A percentile compares a stretch with the other conserved stretches of the same genome.
Conservation (phyloP, 805 yeast genomes). For the Nakazawaea sp. region DNA sequence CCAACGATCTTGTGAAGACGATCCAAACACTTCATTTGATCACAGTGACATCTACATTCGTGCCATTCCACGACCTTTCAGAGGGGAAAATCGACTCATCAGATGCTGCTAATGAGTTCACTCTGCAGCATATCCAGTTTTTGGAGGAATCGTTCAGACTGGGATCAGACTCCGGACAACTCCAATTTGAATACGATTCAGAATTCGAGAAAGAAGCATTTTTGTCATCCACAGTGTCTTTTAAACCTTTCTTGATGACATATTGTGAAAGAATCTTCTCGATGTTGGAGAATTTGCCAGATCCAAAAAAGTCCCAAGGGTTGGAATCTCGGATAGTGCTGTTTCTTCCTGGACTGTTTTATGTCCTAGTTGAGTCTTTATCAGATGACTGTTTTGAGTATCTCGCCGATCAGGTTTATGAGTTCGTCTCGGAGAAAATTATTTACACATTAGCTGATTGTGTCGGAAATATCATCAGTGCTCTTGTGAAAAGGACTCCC, state of each 20-base stretch:
- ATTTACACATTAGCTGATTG: conserved; percentile 57
- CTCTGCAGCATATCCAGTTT: conserved; percentile 54
- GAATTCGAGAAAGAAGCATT: conserved; percentile 50
- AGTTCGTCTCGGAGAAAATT: conserved; percentile 54
- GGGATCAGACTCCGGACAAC: conserved; percentile 15
- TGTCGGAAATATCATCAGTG: conserved; percentile 66
- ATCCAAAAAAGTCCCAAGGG: conserved; percentile 41
- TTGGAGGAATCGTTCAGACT: conserved; percentile 37
- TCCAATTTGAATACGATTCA: conserved; percentile 33
- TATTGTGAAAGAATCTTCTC: conserved; percentile 54
- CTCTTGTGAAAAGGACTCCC: conserved; percentile 62
- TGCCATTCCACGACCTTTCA: conserved; percentile 63
- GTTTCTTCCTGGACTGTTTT: conserved; percentile 29
- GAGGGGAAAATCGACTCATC: conserved; percentile 19
- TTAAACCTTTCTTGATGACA: conserved; percentile 49
- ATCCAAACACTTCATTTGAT: conserved; percentile 61
- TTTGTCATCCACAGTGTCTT: conserved; percentile 66
- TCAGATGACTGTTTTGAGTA: conserved; percentile 46
- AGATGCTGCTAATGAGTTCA: conserved; percentile 26
- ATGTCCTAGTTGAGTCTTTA: conserved; percentile 48
- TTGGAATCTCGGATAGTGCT: conserved; percentile 42
- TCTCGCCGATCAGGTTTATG: conserved; percentile 41
- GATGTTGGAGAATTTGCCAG: conserved; percentile 65
- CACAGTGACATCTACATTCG: conserved; percentile 60
- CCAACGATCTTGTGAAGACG: conserved; percentile 77